Conservation (phyloP, 306 rosid species). For the Acacia acuminata region DNA sequence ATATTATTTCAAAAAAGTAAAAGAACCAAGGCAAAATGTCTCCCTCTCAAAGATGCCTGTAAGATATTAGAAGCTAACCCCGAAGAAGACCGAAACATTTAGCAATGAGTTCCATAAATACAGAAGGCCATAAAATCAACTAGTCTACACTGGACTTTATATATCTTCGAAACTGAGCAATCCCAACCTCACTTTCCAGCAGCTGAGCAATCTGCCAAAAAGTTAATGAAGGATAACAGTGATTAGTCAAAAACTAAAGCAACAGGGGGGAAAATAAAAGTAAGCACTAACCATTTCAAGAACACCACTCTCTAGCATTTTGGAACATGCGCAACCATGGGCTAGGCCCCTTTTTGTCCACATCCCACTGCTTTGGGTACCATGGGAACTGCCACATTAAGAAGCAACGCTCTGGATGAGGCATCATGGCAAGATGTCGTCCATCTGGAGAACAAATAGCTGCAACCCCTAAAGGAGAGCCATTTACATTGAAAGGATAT, state of each 20-base stretch:
- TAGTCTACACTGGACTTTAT: not conserved
- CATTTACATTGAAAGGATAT: constrained; percentile 87
- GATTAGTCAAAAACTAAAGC: not conserved
- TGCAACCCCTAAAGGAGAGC: constrained; percentile 85
- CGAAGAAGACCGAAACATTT: constrained; percentile 10
- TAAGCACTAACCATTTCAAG: constrained; percentile 15
- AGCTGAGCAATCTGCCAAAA: not conserved
- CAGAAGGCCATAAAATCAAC: constrained; percentile 1
- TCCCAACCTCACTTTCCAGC: not conserved
- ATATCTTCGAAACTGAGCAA: constrained; percentile 13
- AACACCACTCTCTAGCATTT: constrained; percentile 60
- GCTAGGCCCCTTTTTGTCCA: constrained; percentile 81
- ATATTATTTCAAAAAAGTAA: not conserved
- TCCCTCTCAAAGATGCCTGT: not conserved
- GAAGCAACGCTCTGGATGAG: constrained; percentile 97
- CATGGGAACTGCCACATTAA: constrained; percentile 95
- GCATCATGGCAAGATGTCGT: constrained; percentile 96
- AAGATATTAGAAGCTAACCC: not conserved
- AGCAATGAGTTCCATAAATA: constrained; percentile 5
- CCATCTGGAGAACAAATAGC: constrained; percentile 96
- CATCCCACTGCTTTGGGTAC: constrained; percentile 88
- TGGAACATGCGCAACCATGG: constrained; percentile 94
- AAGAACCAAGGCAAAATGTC: not conserved
- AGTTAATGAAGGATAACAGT: not conserved
- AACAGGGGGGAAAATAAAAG: not conserved